These are phyloP conservation scores for Vigna unguiculata DNA, from an alignment of 306 rosid species.

Conservation along the genomic window DNA sequence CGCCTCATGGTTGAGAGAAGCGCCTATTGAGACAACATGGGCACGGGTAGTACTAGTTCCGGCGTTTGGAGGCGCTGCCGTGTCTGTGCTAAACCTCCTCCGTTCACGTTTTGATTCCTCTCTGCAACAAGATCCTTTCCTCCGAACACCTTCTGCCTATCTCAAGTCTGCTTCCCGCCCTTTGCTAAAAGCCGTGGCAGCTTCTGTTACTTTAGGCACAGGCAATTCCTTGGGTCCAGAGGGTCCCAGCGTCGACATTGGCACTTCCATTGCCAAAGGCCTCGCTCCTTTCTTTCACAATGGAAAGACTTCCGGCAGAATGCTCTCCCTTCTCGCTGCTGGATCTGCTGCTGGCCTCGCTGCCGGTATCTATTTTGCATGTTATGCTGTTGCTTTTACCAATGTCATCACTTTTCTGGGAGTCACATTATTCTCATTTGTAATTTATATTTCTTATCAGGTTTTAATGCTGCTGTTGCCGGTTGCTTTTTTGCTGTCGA, in stretches of 20 bases:
- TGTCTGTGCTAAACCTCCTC: slow-evolving; percentile 61
- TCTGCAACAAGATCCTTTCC: slow-evolving; percentile 39
- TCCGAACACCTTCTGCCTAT: slow-evolving; percentile 43
- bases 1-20: slow-evolving; percentile 86
- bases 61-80: slow-evolving; percentile 73
- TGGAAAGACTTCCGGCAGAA: slow-evolving; percentile 44
- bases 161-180: slow-evolving; percentile 65
- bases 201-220: slow-evolving; percentile 84
- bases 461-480: slow-evolving; percentile 96
- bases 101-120: slow-evolving; percentile 47
- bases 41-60: slow-evolving; percentile 81
- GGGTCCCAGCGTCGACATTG: slow-evolving; percentile 95
- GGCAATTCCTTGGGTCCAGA: slow-evolving; percentile 94
- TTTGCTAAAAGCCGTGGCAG: slow-evolving; percentile 74
- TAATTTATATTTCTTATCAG: slow-evolving; percentile 48
- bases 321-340: slow-evolving; percentile 77
- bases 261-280: slow-evolving; percentile 83
- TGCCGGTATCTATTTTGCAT: slow-evolving; percentile 56
- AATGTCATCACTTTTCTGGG: not conserved
- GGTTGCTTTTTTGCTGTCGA: slow-evolving; percentile 94
- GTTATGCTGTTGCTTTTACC: not conserved
- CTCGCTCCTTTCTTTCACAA: slow-evolving; percentile 58
- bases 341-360: slow-evolving; percentile 98
- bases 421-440: not conserved
- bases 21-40: slow-evolving; percentile 64